Percentiles rank a stretch among this genome's conserved stretches.
These are phyloP conservation scores for Barnettozyma populi DNA, from an alignment of 805 yeast species.

Conservation along the genomic window DNA sequence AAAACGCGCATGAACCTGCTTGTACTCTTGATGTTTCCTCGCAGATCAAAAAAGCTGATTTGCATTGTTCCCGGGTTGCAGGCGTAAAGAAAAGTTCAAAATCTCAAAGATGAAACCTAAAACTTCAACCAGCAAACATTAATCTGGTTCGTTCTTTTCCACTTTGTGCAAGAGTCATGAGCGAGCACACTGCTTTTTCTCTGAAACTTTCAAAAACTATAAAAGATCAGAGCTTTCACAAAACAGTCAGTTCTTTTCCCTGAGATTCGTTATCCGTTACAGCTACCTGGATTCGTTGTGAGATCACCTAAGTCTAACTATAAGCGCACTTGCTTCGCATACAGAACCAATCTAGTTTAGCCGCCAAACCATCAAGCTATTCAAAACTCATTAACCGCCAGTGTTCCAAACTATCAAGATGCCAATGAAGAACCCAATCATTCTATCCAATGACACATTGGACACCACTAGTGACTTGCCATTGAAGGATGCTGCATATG, in stretches of 20 bases:
- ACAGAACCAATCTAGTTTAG: background rate
- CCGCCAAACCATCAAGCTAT: slow-evolving; percentile 1
- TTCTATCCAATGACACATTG: slow-evolving; percentile 5
- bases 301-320: background rate
- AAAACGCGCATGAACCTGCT: background rate
- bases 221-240: slow-evolving; percentile 2
- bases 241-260: background rate
- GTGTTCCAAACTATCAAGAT: slow-evolving; percentile 1
- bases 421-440: slow-evolving; percentile 9
- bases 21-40: background rate
- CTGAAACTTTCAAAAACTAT: background rate
- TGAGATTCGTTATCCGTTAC: background rate
- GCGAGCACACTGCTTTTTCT: background rate
- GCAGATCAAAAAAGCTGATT: no score
- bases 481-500: slow-evolving; percentile 3
- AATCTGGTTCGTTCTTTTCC: slow-evolving; percentile 1
- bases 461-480: background rate
- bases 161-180: background rate
- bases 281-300: background rate
- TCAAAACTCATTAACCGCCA: slow-evolving; percentile 6
- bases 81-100: background rate
- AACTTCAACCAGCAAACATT: background rate
- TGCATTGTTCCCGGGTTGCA: background rate
- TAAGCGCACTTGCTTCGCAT: background rate
- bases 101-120: background rate